These are phyloP conservation scores for Mortierella polycephala DNA, from an alignment of 371 early-diverging fungal species.

Conservation along the genomic window DNA sequence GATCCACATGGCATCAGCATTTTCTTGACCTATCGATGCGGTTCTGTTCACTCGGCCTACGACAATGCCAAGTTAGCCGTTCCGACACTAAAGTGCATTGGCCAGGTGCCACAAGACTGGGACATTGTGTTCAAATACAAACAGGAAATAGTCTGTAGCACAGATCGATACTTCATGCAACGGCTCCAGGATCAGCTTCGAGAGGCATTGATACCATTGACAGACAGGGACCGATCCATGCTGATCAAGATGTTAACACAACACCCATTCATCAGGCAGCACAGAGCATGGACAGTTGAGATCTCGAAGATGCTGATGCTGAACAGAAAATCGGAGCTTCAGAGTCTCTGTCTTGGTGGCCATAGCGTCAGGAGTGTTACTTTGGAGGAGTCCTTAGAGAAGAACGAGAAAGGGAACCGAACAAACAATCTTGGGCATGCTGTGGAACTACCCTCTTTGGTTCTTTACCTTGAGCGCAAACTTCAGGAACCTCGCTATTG, in stretches of 20 bases:
- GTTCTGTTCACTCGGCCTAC: conserved; percentile 29
- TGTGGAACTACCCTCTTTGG: too few relatives aligned
- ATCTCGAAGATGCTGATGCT: conserved; percentile 30
- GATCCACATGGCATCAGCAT: conserved; percentile 45
- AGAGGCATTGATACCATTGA: conserved; percentile 16
- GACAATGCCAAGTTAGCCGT: conserved; percentile 43
- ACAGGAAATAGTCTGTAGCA: not conserved
- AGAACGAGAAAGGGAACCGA: not conserved
- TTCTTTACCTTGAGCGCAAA: conserved; percentile 7
- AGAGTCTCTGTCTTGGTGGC: conserved; percentile 21
- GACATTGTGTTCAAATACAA: not conserved
- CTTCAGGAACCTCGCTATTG: conserved; percentile 8
- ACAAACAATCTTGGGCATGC: too few relatives aligned
- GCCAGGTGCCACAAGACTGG: conserved; percentile 38
- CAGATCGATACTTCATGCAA: too few relatives aligned
- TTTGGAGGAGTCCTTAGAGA: not conserved
- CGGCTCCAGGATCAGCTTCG: conserved; percentile 2
- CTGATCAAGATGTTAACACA: conserved; percentile 17
- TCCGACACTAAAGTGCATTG: conserved; percentile 20
- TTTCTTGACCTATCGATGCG: conserved; percentile 29
- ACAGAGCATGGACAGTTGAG: conserved; percentile 13
- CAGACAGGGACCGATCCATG: conserved; percentile 15
- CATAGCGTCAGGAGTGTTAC: not conserved
- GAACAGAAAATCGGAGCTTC: conserved; percentile 38
- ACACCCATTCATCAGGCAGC: conserved; percentile 24